Conservation (phyloP, 1,139 yeast species). For the Petasospora fabianii region DNA sequence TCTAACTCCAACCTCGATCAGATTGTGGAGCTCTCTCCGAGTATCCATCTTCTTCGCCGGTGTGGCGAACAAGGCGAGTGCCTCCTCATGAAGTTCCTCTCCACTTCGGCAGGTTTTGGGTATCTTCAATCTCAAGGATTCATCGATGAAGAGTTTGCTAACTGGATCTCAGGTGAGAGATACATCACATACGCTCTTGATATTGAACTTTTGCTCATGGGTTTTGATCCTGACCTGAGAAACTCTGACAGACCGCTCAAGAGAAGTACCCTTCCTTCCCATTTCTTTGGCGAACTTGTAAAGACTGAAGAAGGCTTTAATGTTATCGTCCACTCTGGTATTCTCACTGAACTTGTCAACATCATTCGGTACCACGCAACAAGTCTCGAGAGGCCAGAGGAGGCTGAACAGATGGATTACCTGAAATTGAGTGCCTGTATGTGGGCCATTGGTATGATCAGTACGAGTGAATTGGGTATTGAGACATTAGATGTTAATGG, state of each 20-base stretch:
- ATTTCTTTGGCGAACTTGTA: constrained; percentile 77
- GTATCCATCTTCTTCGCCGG: constrained; percentile 35
- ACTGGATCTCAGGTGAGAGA: constrained; percentile 51
- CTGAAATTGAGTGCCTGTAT: constrained; percentile 65
- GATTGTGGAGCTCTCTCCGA: constrained; percentile 42
- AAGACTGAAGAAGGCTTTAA: constrained; percentile 78
- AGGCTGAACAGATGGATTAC: constrained; percentile 30
- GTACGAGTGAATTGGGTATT: constrained; percentile 65
- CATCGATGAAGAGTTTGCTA: constrained; percentile 53
- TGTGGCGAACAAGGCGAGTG: constrained; percentile 40
- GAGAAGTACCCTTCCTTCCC: constrained; percentile 45
- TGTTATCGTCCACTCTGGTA: constrained; percentile 44
- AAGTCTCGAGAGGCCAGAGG: constrained; percentile 12
- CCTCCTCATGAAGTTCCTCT: constrained; percentile 48
- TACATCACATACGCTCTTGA: constrained; percentile 50
- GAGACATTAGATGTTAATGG: constrained; percentile 60
- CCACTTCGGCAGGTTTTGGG: constrained; percentile 54
- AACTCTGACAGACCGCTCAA: neutral
- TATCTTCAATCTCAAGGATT: constrained; percentile 49
- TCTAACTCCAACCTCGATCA: constrained; percentile 37
- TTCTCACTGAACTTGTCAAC: constrained; percentile 41
- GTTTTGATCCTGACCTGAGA: constrained; percentile 12
- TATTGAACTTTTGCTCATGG: constrained; percentile 38
- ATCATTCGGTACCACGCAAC: constrained; percentile 35
- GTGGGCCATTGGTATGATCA: constrained; percentile 88